Conservation (phyloP, 768 basidiomycete genomes). For the Phlegmacium glaucopus region DNA sequence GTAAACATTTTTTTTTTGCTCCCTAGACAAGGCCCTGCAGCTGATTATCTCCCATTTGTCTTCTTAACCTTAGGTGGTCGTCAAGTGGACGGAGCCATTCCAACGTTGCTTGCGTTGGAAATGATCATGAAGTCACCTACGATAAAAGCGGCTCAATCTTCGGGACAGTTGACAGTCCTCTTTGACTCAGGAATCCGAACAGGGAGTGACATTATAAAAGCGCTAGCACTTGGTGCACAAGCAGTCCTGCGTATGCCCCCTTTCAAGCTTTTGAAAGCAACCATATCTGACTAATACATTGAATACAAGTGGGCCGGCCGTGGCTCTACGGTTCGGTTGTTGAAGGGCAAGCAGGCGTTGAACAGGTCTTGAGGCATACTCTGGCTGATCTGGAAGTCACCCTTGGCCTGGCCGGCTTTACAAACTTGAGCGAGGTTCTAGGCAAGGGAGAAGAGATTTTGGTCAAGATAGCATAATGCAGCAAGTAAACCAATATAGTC, state of each 20-base stretch:
- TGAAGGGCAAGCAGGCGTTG: slow-evolving; percentile 70
- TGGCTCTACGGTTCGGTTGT: slow-evolving; percentile 71
- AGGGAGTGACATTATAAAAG: slow-evolving; percentile 81
- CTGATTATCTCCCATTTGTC: not conserved
- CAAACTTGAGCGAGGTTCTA: slow-evolving; percentile 55
- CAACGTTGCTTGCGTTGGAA: slow-evolving; percentile 69
- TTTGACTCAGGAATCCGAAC: slow-evolving; percentile 84
- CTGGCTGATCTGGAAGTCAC: slow-evolving; percentile 67
- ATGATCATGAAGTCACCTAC: slow-evolving; percentile 61
- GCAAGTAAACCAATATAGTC: slow-evolving; percentile 8
- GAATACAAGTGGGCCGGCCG: slow-evolving; percentile 60
- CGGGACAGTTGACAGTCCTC: slow-evolving; percentile 64
- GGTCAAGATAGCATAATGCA: slow-evolving; percentile 12
- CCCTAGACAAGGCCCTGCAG: slow-evolving; percentile 7
- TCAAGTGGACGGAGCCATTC: slow-evolving; percentile 76
- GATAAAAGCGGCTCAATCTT: slow-evolving; percentile 51
- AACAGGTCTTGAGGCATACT: slow-evolving; percentile 66
- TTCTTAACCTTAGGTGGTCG: slow-evolving; percentile 49
- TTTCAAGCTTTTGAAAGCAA: not conserved
- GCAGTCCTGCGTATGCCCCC: slow-evolving; percentile 64
- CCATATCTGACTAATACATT: not conserved
- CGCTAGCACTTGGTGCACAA: slow-evolving; percentile 83
- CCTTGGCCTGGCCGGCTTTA: slow-evolving; percentile 61
- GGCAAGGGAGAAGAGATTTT: slow-evolving; percentile 54
- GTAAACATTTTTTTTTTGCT: slow-evolving; percentile 25